Base-by-base conservation (phyloP, 2,329 filamentous ascomycete genomes). In the Ceratocystis destructans region DNA sequence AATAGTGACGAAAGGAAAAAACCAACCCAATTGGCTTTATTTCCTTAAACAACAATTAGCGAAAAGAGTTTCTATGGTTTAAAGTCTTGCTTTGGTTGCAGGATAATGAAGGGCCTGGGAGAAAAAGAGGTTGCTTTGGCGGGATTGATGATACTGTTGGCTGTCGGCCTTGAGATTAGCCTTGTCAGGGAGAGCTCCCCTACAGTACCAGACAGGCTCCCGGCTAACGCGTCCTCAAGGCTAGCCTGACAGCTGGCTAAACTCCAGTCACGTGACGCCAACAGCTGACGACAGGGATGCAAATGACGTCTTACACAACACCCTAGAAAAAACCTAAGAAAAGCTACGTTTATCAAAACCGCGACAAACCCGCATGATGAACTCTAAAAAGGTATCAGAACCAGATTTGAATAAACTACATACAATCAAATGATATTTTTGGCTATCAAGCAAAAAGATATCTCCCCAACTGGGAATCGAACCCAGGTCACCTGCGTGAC, bases 401-500 rank as follows among this genome's bases (percentile, higher is more conserved):
- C 8, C 22, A 31, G 2, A 20, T 8, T 31, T 15, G 6, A 4
- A 33, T 15, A 57, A 5, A 12, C 12, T 3, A 50, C 1, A 1
- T 50, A 22, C 46, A 15, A 15, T 15, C 10, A 12, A 12, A 41
- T 12, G 20, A 55, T 25, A n/a, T 7, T 5, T 20, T 8, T n/a
- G 22, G 15, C 17, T 6, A n/a, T 3, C 8, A 31, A 31, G 20
- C 10, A 63, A 48, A 22, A 63, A 37, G 0, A 48, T 22, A 8
- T 20, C 62, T 64, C 62, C 62, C 62, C 62, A 64, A 53, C 62
- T 64, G 62, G 62, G 62, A 64, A 64, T 64, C 62, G 62, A 64
- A 64, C 62, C 62, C 62, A 64, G 62, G 62, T 64, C 62, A 64
- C 62, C 62, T 64, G 62, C 62, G 62, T 64, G 62, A 64, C 62